phyloP scores from a whole-genome alignment of 805 yeast species.

The Candida boleticola region DNA sequence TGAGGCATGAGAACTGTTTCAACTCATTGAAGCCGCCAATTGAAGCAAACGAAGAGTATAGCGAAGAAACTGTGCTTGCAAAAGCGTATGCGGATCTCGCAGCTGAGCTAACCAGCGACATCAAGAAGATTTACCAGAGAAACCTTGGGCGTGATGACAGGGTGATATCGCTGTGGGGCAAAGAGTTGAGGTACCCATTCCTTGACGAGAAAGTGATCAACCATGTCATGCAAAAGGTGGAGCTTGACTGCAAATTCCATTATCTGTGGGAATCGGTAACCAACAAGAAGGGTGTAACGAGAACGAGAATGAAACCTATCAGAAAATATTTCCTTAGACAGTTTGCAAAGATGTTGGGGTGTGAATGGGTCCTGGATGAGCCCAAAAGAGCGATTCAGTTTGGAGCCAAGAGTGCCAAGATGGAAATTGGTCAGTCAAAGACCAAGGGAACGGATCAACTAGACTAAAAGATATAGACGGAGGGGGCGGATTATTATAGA shows the following conservation, averaged over 20 bases:
- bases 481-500: too few species aligned
- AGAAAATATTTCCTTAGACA: constrained; percentile 60
- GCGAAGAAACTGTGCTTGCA: constrained; percentile 13
- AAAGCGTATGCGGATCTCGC: constrained; percentile 41
- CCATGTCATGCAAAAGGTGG: constrained; percentile 45
- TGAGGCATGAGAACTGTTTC: constrained; percentile 67
- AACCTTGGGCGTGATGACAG: constrained; percentile 92
- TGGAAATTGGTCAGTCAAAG: constrained; percentile 77
- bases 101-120: constrained; percentile 65
- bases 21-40: constrained; percentile 17
- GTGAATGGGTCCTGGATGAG: constrained; percentile 63
- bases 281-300: constrained; percentile 24
- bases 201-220: constrained; percentile 61
- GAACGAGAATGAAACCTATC: constrained; percentile 16
- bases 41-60: constrained; percentile 16
- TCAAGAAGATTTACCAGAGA: constrained; percentile 69
- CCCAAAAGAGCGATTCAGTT: constrained; percentile 94
- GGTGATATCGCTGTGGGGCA: constrained; percentile 82
- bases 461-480: constrained; percentile 1
- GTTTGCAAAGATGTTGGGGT: constrained; percentile 52
- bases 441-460: constrained; percentile 68
- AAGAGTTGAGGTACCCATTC: constrained; percentile 87
- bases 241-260: constrained; percentile 45
- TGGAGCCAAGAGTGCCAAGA: constrained; percentile 93
- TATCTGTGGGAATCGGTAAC: constrained; percentile 29